Conservation (phyloP, 106 monocot genomes). For the Chionographis japonica region DNA sequence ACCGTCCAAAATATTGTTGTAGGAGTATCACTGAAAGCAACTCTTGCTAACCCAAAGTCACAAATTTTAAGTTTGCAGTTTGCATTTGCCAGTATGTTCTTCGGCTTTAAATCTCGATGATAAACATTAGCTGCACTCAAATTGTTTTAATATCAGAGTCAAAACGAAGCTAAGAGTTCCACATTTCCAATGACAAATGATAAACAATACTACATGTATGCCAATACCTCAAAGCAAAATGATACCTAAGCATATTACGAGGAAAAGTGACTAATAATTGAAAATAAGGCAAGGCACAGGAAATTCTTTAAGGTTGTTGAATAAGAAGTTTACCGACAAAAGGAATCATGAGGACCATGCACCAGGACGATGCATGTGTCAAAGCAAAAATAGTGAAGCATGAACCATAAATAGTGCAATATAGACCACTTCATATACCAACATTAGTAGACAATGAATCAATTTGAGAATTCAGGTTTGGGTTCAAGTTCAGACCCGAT, state of each 20-base stretch:
- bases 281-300: background rate
- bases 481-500: no score
- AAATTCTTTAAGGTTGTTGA: no score
- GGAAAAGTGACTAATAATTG: background rate
- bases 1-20: constrained; percentile 70
- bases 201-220: background rate
- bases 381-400: no score
- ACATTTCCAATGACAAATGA: background rate
- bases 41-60: constrained; percentile 92
- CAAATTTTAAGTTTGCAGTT: constrained; percentile 95
- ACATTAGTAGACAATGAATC: no score
- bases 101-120: constrained; percentile 87
- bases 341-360: no score
- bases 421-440: no score
- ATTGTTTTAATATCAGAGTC: constrained; percentile 1
- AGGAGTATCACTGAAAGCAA: constrained; percentile 82
- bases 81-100: constrained; percentile 88
- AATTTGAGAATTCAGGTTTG: no score
- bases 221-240: background rate
- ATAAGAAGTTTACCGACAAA: no score
- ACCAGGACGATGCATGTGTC: no score
- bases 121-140: constrained; percentile 77
- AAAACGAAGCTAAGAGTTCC: background rate
- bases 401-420: no score
- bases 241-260: background rate